phyloP scores from a whole-genome alignment of 179 eudicot genomes.

The Spinacia oleracea region DNA sequence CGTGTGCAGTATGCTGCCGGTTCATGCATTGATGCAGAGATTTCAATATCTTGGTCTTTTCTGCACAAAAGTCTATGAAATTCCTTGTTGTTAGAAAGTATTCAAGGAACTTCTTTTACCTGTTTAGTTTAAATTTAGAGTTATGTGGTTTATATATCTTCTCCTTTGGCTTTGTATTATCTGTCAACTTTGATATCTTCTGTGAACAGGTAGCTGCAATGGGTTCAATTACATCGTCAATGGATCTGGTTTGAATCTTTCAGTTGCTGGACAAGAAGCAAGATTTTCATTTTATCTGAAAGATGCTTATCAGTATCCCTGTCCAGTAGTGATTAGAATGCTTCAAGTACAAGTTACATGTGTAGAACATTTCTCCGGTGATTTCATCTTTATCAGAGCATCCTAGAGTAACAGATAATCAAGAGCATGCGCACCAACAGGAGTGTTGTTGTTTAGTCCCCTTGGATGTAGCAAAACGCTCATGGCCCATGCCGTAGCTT shows the following conservation, averaged over 20 bases:
- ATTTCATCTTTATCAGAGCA: too few species aligned
- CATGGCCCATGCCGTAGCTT: too few species aligned
- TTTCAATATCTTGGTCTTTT: not conserved
- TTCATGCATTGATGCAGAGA: not conserved
- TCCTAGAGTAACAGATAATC: too few species aligned
- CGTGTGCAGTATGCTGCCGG: too few species aligned
- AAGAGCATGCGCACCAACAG: too few species aligned
- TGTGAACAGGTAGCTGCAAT: conserved; percentile 67
- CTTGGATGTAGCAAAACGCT: too few species aligned
- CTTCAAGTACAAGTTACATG: conserved; percentile 60
- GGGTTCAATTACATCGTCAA: conserved; percentile 61
- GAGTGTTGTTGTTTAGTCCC: too few species aligned
- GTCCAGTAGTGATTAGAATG: conserved; percentile 60
- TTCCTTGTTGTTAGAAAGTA: not conserved
- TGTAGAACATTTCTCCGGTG: too few species aligned
- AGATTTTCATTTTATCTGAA: conserved; percentile 62
- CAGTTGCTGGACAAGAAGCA: conserved; percentile 75
- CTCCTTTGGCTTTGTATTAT: too few species aligned
- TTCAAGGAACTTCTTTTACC: not conserved
- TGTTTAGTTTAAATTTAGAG: not conserved
- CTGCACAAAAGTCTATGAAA: not conserved
- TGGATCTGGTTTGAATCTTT: conserved; percentile 80
- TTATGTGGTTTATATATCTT: too few species aligned
- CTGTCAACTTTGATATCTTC: too few species aligned
- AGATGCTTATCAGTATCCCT: conserved; percentile 80